These are phyloP conservation scores for Haplosporangium gracile DNA, from an alignment of 192 early-diverging fungal species.

Conservation along the genomic window DNA sequence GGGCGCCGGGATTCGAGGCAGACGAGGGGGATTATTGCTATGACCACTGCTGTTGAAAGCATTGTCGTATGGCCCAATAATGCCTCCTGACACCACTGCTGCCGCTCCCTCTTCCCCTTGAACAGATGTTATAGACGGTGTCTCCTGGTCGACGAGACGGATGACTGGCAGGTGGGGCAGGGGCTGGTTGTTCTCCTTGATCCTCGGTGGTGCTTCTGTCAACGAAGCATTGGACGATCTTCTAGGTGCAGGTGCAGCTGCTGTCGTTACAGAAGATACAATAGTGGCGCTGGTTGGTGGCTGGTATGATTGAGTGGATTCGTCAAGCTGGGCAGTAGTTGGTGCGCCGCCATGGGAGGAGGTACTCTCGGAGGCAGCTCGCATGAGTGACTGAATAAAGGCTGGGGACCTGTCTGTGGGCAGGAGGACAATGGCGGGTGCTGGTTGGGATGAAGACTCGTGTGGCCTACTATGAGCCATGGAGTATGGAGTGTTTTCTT, in stretches of 20 bases:
- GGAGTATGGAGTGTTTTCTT: background rate
- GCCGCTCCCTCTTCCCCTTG: background rate
- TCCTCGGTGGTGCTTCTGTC: background rate
- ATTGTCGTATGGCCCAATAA: background rate
- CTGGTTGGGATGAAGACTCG: background rate
- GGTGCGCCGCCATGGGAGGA: background rate
- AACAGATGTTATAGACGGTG: background rate
- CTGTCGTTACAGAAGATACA: background rate
- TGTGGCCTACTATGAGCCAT: background rate
- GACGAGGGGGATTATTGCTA: background rate
- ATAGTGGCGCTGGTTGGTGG: background rate
- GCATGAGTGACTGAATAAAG: constrained; percentile 20
- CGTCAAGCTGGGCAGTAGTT: background rate
- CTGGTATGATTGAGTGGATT: background rate
- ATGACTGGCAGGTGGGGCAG: constrained; percentile 6
- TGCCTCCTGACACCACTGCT: background rate
- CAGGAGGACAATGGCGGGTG: background rate
- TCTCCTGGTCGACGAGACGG: background rate
- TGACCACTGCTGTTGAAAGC: background rate
- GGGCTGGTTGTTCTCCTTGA: background rate
- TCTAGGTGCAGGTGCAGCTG: background rate
- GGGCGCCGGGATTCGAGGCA: background rate
- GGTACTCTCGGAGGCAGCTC: constrained; percentile 14
- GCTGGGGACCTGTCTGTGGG: constrained; percentile 24
- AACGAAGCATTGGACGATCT: background rate